Evolutionary conservation across 2,329 filamentous ascomycete species (phyloP), one percentile per base, ranked within the genome.

Genomic region (Nannizziopsis arthrosporioides): DNA sequence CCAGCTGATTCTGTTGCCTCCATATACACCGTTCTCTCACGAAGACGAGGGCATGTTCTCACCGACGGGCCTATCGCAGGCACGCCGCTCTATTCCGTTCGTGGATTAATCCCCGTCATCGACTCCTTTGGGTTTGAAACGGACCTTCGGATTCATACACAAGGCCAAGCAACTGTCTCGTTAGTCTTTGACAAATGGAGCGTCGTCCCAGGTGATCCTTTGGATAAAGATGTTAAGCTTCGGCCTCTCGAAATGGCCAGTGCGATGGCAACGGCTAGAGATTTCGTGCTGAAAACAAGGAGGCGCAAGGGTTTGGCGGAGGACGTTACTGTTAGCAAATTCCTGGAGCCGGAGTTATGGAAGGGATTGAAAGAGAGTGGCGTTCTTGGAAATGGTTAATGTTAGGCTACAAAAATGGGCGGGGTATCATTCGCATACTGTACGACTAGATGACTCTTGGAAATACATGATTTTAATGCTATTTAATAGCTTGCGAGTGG

Each of bases 41-140:
- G 87, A 44, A 81, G 92, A 51, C 76, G 92, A 57, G 92, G 92
- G 0, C 92, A 98, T 66, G 90, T 98, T 22, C 73, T 98, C 19
- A 82, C 85, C n/a, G 92, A 98, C 63, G 87, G 86, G 0, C 89
- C 89, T 11, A 86, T 98, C 52, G 88, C 90, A 0, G 92, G 92
- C 18, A 96, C 92, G 8, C 92, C 90, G 3, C 76, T 98, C 9
- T 96, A 95, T 68, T 83, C 85, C 17, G 89, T 95, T 46, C 85
- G 82, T 59, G 92, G 92, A 2, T 74, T 96, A 43, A 81, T 98
- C 48, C 92, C 92, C 8, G 92, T 96, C 51, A 94, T 98, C 62
- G 92, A 98, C 71, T 88, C 82, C 27, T 98, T 98, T 61, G 92
- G 92, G 15, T 96, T 98, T 67, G 92, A 98, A 72, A 96, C 92